Base-by-base conservation (phyloP, 1,284 basidiomycete genomes). In the Malassezia arunalokei region DNA sequence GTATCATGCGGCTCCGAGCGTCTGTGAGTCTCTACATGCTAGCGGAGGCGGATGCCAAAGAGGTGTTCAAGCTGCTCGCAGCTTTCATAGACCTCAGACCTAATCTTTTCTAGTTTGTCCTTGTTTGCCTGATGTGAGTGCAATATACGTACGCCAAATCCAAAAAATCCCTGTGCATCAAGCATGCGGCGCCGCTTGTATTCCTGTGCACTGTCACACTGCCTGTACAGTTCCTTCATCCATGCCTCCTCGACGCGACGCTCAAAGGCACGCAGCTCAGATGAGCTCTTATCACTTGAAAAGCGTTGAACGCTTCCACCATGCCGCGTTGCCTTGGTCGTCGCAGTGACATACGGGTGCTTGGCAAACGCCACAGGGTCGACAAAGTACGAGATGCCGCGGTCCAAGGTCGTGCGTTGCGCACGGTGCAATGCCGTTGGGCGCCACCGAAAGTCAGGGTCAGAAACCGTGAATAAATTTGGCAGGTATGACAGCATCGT, bases 401-500 rank as follows among this genome's bases (percentile, higher is more conserved):
- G 76, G 17, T 79, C 78, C 37, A 76, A 75, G 24, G 89, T 92
- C 44, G 65, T 60, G 5, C 66, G 54, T 43, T 71, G 65, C 29
- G 66, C 63, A 20, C 66, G 63, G 57, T 66, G 71, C 1, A 45
- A 41, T 5, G 51, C 51, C 12, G 54, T 65, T 0, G 77, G 76
- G 9, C 78, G 69, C 76, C 90, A 96, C 0, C 83, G 78, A 75
- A 84, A 96, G 5, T 77, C 75, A 5, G 91, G 91, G 62, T 94
- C 86, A 0, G 87, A 85, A 6, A 80, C 78, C 0, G 80, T 78
- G 20, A 89, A 73, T 49, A 79, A 54, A 4, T 78, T 82, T 1
- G 91, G 89, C 6, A 96, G 75, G 47, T 87, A 83, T 27, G 86
- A 85, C 51, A 95, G 74, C 57, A 96, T 74, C 6, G 89, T 90